Conservation (phyloP, 2,329 filamentous ascomycete genomes). For the Aureobasidium sp. region DNA sequence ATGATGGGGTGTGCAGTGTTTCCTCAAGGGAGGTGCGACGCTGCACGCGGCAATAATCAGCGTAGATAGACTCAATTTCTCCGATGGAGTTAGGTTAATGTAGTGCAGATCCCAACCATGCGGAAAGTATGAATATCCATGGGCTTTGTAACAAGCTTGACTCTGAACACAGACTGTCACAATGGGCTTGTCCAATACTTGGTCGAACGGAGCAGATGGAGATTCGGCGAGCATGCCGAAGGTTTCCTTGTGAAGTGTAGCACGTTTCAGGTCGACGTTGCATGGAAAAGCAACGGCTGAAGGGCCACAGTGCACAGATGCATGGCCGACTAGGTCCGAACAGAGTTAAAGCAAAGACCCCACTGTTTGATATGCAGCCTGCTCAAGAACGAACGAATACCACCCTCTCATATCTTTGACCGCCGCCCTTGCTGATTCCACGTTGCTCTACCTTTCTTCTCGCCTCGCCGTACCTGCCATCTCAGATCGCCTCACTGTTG, state of each 20-base stretch:
- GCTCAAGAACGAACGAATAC: slow-evolving; percentile 3
- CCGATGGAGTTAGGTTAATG: not conserved
- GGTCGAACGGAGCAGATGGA: not conserved
- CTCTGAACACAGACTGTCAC: not conserved
- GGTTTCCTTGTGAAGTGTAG: not conserved
- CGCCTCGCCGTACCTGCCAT: not conserved
- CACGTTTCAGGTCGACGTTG: slow-evolving; percentile 9
- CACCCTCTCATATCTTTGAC: not conserved
- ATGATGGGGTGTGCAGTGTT: not conserved
- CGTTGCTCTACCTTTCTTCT: not conserved
- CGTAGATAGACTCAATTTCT: not conserved
- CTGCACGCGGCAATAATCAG: not conserved
- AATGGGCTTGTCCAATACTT: not conserved
- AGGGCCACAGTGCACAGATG: not conserved
- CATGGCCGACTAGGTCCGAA: slow-evolving; percentile 1
- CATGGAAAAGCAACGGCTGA: not conserved
- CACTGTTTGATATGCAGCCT: slow-evolving; percentile 12
- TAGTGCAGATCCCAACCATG: too few relatives aligned
- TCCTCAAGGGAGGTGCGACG: not conserved
- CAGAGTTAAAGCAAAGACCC: slow-evolving; percentile 9
- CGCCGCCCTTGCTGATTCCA: slow-evolving; percentile 11
- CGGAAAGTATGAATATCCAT: not conserved
- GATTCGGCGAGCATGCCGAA: not conserved
- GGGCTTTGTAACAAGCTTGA: not conserved
- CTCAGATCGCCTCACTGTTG: not conserved